These are phyloP conservation scores for Skeletonema menzelii DNA, from an alignment of 108 stramenopile species.

Conservation along the genomic window DNA sequence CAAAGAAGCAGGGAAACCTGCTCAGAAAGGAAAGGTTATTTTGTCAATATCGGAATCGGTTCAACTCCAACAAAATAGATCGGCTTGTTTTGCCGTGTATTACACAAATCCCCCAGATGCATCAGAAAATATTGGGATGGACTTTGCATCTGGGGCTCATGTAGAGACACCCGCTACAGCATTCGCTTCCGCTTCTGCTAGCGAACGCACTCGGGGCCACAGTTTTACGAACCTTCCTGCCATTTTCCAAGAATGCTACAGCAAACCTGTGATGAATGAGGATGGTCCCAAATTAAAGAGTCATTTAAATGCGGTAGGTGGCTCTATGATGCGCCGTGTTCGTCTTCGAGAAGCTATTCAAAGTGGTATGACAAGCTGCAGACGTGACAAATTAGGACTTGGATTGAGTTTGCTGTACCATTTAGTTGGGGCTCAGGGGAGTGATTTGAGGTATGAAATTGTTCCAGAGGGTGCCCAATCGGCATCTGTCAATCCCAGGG, in stretches of 20 bases:
- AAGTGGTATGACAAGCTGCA: slow-evolving; percentile 38
- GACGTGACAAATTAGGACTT: slow-evolving; percentile 41
- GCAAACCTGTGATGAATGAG: not conserved
- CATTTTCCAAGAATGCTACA: slow-evolving; percentile 2
- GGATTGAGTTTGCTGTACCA: slow-evolving; percentile 55
- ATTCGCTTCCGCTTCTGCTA: slow-evolving; percentile 11
- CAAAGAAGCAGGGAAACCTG: not conserved
- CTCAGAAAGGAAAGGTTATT: slow-evolving; percentile 21
- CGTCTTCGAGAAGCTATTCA: slow-evolving; percentile 35
- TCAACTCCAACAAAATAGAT: slow-evolving; percentile 9
- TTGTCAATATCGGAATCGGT: slow-evolving; percentile 20
- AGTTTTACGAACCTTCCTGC: slow-evolving; percentile 4
- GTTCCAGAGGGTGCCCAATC: slow-evolving; percentile 20
- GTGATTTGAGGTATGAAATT: slow-evolving; percentile 43
- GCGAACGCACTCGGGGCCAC: slow-evolving; percentile 3
- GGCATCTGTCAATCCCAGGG: not conserved
- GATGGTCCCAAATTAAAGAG: not conserved
- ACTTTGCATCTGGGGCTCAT: not conserved
- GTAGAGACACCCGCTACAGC: slow-evolving; percentile 9
- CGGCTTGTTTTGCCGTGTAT: slow-evolving; percentile 34
- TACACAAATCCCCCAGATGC: slow-evolving; percentile 42
- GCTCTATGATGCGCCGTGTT: slow-evolving; percentile 37
- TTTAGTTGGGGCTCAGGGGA: slow-evolving; percentile 48
- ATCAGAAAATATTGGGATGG: not conserved
- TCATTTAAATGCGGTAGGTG: slow-evolving; percentile 14